Evolutionary conservation across 139 green algal genomes (phyloP), one percentile per base, ranked within the genome.

Genomic region (Zygnema circumcarinatum): DNA sequence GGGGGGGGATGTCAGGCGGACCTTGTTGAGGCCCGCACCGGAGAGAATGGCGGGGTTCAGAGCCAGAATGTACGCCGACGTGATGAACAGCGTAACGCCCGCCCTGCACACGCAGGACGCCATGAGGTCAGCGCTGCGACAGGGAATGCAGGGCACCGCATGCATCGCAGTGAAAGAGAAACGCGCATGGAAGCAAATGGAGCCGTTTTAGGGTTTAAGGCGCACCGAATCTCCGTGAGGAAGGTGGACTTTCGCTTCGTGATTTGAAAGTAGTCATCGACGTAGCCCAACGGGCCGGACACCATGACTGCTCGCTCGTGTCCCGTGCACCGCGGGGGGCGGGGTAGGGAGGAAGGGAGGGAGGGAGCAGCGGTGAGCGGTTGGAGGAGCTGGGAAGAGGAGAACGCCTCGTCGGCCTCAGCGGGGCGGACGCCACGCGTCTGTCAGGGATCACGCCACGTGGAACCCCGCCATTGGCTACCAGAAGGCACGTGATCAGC

Each of bases 211-310:
- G 29, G 25, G 29, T 72, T 72, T 33, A 32, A 79, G 21, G 75
- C 75, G 11, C 7, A 83, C 75, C 75, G n/a, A 33, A 83, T 47
- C 32, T 83, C 75, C n/a, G 75, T 83, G 39, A 83, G 32, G 75
- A 83, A 72, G 2, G 75, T 83, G 3, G 75, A 83, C 16, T 52
- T 52, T 53, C 75, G n/a, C 21, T 3, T 2, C 75, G 47, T 83
- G 75, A 83, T 83, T 25, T 83, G 75, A 25, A 83, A 83, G 75
- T 68, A 83, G 32, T 83, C 75, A 11, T 83, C 75, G 2, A 83
- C 36, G 7, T 72, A 56, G 39, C 33, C 31, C 20, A 56, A 3
- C 7, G 75, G 75, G 32, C 29, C 29, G 21, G 75, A 3, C 39
- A 33, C 20, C 72, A 79, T 36, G 33, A 21, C 40, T 32, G 72